These are phyloP conservation scores for Phytophthora constricta DNA, from an alignment of 352 stramenopile species.

Conservation along the genomic window DNA sequence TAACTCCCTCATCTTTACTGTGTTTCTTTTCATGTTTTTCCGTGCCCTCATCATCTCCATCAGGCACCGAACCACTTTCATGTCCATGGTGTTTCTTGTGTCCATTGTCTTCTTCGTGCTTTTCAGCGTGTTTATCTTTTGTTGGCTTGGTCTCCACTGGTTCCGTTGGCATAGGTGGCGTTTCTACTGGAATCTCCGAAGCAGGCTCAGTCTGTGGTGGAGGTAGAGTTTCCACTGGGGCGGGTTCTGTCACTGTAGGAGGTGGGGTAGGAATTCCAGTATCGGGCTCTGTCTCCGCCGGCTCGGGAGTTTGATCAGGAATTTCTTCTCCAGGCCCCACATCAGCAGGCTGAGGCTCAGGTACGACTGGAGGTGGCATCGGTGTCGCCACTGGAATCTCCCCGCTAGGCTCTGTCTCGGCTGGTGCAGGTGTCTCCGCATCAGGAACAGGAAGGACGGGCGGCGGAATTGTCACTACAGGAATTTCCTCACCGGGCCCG, in stretches of 20 bases:
- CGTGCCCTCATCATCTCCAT: slow-evolving; percentile 5
- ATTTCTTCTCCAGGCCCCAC: background rate
- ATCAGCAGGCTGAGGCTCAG: background rate
- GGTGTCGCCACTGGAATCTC: slow-evolving; percentile 7
- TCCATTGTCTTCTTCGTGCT: slow-evolving; percentile 11
- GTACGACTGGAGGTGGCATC: slow-evolving; percentile 3
- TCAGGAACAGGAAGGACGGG: slow-evolving; percentile 8
- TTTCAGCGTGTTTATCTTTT: slow-evolving; percentile 18
- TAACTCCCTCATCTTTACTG: slow-evolving; percentile 8
- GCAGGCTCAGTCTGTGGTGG: background rate
- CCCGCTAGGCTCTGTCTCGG: slow-evolving; percentile 11
- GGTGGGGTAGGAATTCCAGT: background rate
- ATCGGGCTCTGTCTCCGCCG: background rate
- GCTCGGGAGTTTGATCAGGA: background rate
- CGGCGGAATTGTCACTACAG: slow-evolving; percentile 8
- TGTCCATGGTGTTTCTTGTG: slow-evolving; percentile 6
- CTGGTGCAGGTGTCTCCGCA: slow-evolving; percentile 7
- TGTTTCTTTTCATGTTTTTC: slow-evolving; percentile 16
- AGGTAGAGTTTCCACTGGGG: background rate
- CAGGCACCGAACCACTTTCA: slow-evolving; percentile 3
- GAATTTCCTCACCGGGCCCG: slow-evolving; percentile 17
- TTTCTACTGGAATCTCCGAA: background rate
- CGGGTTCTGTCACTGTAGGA: background rate
- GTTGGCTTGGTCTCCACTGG: slow-evolving; percentile 1
- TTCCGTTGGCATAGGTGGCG: background rate